A percentile compares a stretch with the other conserved stretches of the same genome.
phyloP scores from a whole-genome alignment of 2,329 filamentous ascomycete genomes.

The Colletotrichum cordylinicola region DNA sequence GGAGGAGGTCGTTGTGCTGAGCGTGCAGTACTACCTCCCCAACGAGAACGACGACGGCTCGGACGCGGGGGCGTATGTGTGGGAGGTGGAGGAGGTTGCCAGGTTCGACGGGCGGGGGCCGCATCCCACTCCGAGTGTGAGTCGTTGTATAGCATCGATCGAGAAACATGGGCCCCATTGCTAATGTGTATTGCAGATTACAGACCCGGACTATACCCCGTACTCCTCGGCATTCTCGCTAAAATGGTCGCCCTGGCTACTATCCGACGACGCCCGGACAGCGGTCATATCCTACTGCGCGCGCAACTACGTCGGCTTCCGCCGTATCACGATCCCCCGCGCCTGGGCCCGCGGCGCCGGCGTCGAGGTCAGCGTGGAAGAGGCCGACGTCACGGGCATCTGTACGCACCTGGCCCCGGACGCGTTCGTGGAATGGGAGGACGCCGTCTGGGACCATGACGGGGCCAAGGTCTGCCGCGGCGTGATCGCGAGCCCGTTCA shows the following conservation, averaged over 20 bases:
- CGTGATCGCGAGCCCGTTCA: conserved; percentile 57
- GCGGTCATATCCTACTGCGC: conserved; percentile 57
- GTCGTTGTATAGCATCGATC: no score
- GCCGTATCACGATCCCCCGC: conserved; percentile 48
- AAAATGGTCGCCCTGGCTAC: conserved; percentile 61
- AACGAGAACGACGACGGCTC: conserved; percentile 53
- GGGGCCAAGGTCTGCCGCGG: conserved; percentile 52
- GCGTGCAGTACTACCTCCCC: conserved; percentile 44
- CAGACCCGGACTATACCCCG: conserved; percentile 55
- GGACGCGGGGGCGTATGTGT: conserved; percentile 50
- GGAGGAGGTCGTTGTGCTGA: conserved; percentile 56
- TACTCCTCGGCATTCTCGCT: conserved; percentile 55
- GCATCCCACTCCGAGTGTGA: conserved; percentile 34
- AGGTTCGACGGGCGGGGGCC: conserved; percentile 54
- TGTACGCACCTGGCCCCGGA: conserved; percentile 58
- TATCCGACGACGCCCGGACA: conserved; percentile 35
- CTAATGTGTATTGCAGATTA: not conserved
- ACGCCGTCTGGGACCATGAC: conserved; percentile 48
- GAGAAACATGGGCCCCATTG: no score
- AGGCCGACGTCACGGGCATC: conserved; percentile 49
- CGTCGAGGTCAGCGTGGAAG: conserved; percentile 44
- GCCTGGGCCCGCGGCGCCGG: conserved; percentile 38
- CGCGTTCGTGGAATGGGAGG: conserved; percentile 62
- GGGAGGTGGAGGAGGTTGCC: conserved; percentile 56
- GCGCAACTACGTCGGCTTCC: conserved; percentile 60